These are phyloP conservation scores for Erythrophleum ivorense DNA, from an alignment of 331 rosid genomes.

Conservation along the genomic window DNA sequence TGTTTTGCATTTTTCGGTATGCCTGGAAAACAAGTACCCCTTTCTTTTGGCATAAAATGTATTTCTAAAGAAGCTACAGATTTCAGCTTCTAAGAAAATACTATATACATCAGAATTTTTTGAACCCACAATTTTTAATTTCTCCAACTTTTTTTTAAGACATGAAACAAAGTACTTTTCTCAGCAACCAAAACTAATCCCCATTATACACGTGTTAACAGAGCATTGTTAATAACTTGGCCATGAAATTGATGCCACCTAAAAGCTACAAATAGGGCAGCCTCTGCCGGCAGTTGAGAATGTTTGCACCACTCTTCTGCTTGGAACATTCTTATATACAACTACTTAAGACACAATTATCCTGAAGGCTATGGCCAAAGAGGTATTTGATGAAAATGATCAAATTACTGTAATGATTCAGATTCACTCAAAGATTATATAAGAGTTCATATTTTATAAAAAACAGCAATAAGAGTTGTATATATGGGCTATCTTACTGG, in stretches of 20 bases:
- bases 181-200: not conserved
- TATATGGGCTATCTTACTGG: constrained; percentile 58
- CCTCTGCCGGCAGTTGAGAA: constrained; percentile 2
- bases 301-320: not conserved
- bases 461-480: not conserved
- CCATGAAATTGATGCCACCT: not conserved
- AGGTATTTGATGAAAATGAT: not conserved
- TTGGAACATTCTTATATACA: constrained; percentile 8
- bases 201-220: not conserved
- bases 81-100: not conserved
- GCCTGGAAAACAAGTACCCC: not conserved
- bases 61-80: not conserved
- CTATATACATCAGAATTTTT: not conserved
- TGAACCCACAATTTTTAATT: not conserved
- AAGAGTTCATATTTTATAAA: not conserved
- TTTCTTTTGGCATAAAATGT: not conserved
- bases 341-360: not conserved
- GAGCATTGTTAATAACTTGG: not conserved
- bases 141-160: not conserved
- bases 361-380: not conserved
- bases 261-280: not conserved
- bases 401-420: not conserved
- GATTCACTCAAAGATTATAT: not conserved
- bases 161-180: not conserved
- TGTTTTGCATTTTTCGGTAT: not conserved